Base-by-base conservation (phyloP, 2,329 filamentous ascomycete genomes). In the Fusarium pseudocircinatum region DNA sequence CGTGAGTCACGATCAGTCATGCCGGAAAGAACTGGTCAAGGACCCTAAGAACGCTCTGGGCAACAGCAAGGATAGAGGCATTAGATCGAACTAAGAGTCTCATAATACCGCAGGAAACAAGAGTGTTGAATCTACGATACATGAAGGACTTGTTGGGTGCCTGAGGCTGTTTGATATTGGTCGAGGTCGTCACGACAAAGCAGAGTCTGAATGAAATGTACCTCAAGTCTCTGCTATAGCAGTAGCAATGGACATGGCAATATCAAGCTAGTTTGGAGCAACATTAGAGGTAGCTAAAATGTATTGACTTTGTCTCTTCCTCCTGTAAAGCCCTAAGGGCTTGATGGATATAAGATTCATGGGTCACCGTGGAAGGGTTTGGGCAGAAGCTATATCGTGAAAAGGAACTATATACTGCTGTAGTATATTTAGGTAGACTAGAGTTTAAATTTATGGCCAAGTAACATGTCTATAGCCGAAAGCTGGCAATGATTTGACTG, bases 401-500 rank as follows among this genome's bases (percentile, higher is more conserved):
- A 22, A 30, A 7, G 3, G 4, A 16, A 8, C 7, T 16, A 7
- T 12, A 1, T 22, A n/a, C 7, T 22, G 1, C 4, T n/a, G 9
- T 3, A 4, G 16, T 30, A 7, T 16, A 3, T 16, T 4, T n/a
- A 16, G 20, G 20, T 3, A 30, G 20, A 3, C 14, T 16, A n/a
- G 11, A 18, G 15, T 9, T 49, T 4, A n/a, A 9, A 11, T 7
- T 13, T 16, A 8, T 12, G 46, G 4, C 28, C 15, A n/a, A 7
- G 12, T 8, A n/a, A 3, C 2, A 30, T 4, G n/a, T 30, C 7
- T 12, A 18, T 3, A 18, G 22, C 46, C n/a, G 46, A 49, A n/a
- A 49, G n/a, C n/a, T n/a, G n/a, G n/a, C n/a, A n/a, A n/a, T n/a
- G n/a, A n/a, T n/a, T n/a, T n/a, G n/a, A n/a, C n/a, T n/a, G n/a